Conservation (phyloP, 345 rosid species). For the Gossypium thurberi region DNA sequence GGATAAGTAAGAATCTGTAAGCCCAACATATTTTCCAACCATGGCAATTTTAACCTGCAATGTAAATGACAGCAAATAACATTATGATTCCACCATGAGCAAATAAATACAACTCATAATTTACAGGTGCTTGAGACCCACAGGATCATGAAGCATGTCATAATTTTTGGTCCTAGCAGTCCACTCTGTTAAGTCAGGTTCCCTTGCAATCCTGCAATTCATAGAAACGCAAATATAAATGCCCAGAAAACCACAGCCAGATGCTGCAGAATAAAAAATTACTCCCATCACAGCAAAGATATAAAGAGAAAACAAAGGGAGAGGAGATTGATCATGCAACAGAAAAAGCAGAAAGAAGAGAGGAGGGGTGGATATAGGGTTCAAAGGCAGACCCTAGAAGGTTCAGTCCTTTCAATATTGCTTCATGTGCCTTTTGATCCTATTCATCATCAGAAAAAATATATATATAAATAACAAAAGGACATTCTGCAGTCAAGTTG, state of each 20-base stretch:
- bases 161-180: slow-evolving; percentile 66
- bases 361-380: neutral
- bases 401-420: slow-evolving; percentile 68
- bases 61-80: slow-evolving; percentile 5
- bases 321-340: neutral
- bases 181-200: slow-evolving; percentile 75
- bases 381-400: slow-evolving; percentile 55
- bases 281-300: neutral
- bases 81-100: slow-evolving; percentile 5
- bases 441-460: slow-evolving; percentile 20
- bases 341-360: neutral
- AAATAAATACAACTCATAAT: neutral
- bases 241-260: slow-evolving; percentile 1
- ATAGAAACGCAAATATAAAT: slow-evolving; percentile 1
- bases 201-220: slow-evolving; percentile 49
- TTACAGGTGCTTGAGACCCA: slow-evolving; percentile 28
- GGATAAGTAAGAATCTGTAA: slow-evolving; percentile 69
- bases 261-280: slow-evolving; percentile 10
- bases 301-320: neutral
- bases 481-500: neutral
- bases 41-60: slow-evolving; percentile 70
- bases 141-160: slow-evolving; percentile 65
- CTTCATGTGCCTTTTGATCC: slow-evolving; percentile 93
- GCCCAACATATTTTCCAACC: slow-evolving; percentile 80
- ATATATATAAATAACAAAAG: slow-evolving; percentile 5